These are phyloP conservation scores for Fagopyrum tataricum DNA, from an alignment of 148 eudicot species.

Conservation along the genomic window DNA sequence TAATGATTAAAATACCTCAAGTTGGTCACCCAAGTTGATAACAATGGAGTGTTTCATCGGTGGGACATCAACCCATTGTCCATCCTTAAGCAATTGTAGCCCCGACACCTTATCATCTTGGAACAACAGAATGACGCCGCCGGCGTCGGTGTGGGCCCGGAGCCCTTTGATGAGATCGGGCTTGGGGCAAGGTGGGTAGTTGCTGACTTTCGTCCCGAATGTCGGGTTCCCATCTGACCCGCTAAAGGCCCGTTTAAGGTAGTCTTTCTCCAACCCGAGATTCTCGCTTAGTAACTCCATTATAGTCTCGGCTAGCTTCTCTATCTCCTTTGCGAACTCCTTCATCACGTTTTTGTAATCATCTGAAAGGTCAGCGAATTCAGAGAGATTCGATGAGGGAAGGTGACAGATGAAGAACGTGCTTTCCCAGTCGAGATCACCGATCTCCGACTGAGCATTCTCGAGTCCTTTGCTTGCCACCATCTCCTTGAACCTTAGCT, in stretches of 20 bases:
- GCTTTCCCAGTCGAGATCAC: constrained; percentile 87
- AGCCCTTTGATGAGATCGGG: constrained; percentile 88
- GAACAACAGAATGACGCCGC: constrained; percentile 80
- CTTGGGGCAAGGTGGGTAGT: constrained; percentile 87
- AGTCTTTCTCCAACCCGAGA: constrained; percentile 78
- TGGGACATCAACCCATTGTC: constrained; percentile 83
- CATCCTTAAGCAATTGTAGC: constrained; percentile 83
- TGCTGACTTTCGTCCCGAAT: constrained; percentile 90
- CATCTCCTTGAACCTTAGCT: constrained; percentile 70
- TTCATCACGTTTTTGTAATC: constrained; percentile 68
- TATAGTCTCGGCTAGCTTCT: constrained; percentile 59
- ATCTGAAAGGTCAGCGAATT: constrained; percentile 61
- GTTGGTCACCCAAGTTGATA: constrained; percentile 83
- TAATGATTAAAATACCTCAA: constrained; percentile 38
- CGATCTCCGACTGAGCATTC: constrained; percentile 47
- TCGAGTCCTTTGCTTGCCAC: constrained; percentile 63
- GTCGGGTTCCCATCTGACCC: constrained; percentile 68
- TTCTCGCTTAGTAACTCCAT: constrained; percentile 83
- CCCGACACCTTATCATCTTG: constrained; percentile 88
- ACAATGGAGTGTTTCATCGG: constrained; percentile 88
- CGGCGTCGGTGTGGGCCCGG: constrained; percentile 94
- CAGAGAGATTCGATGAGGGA: constrained; percentile 64
- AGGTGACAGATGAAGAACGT: constrained; percentile 69
- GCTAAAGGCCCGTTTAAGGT: constrained; percentile 63
- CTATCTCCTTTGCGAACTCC: constrained; percentile 66